Base-by-base conservation (phyloP, 306 rosid species). In the Prunus mongolica region DNA sequence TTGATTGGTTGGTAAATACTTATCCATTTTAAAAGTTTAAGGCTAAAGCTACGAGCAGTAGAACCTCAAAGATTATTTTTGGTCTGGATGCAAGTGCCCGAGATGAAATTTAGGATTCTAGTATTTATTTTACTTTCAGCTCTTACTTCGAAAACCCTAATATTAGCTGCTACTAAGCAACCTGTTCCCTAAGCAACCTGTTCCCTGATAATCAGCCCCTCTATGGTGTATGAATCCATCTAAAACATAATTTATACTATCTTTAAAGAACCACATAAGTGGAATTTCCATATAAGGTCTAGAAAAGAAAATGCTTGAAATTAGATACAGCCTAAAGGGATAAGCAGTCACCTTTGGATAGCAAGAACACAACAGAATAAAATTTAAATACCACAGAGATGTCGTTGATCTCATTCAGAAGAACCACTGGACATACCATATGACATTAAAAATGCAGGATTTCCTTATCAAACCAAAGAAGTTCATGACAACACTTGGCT, bases 401-500 rank as follows among this genome's bases (percentile, higher is more conserved):
- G 28, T 14, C 14, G 4, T 8, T 45, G 14, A 68, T 50, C 32
- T 67, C 41, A 68, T 46, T 25, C 20, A 45, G 49, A 46, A 68
- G 38, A 47, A 68, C 57, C 56, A 20, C 22, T 65, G 49, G 18
- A 8, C 16, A 18, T 16, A 25, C 58, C 25, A 24, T 9, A 47
- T 18, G 38, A 27, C 34, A 46, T 46, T 47, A 46, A 47, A 47
- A 68, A 15, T 46, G 19, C 28, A 68, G 20, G 58, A 68, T 24
- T 68, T 68, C 72, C 34, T 24, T 68, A 22, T 47, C 41, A 68
- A 68, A 46, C 57, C 44, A 32, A 68, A 67, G 30, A 67, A 47
- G 58, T 68, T 68, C 38, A 68, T 47, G 30, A 41, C 12, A 44
- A 44, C 28, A 12, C 22, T 45, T 47, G 57, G n/a, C 16, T 41